A percentile compares a stretch with the other conserved stretches of the same genome.
These are phyloP conservation scores for Pseudocercospora crystallina DNA, from an alignment of 2,329 filamentous ascomycete species.

Conservation along the genomic window DNA sequence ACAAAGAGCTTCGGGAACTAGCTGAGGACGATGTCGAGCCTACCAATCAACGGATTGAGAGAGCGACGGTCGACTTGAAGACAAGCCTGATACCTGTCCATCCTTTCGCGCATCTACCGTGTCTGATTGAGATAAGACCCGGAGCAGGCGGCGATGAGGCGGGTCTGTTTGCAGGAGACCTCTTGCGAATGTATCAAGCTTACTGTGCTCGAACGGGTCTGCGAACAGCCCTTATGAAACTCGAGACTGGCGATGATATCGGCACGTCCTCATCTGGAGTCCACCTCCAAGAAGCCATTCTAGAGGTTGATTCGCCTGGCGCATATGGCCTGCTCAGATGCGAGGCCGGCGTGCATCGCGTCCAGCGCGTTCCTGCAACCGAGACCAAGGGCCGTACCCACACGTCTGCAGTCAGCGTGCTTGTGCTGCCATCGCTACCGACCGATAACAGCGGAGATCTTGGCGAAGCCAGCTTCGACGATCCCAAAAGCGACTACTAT, in stretches of 20 bases:
- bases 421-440: constrained; percentile 84
- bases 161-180: constrained; percentile 80
- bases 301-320: constrained; percentile 75
- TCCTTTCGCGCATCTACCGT: constrained; percentile 85
- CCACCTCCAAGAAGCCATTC: constrained; percentile 79
- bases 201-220: constrained; percentile 72
- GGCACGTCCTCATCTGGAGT: constrained; percentile 58
- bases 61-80: constrained; percentile 68
- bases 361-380: constrained; percentile 88
- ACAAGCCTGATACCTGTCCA: constrained; percentile 80
- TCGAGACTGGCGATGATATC: constrained; percentile 68
- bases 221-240: constrained; percentile 70
- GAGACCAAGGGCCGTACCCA: constrained; percentile 90
- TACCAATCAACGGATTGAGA: constrained; percentile 62
- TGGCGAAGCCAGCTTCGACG: constrained; percentile 63
- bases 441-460: constrained; percentile 51
- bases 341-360: constrained; percentile 91
- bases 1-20: constrained; percentile 59
- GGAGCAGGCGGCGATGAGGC: constrained; percentile 91
- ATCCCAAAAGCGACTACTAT: constrained; percentile 90
- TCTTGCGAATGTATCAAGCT: constrained; percentile 85
- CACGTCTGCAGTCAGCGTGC: constrained; percentile 86
- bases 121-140: constrained; percentile 86
- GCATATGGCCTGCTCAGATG: constrained; percentile 79
- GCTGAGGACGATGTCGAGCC: constrained; percentile 68